Evolutionary conservation across 225 moss, liverwort and hornwort species (phyloP).

Genomic region (Bryoerythrophyllum caledonicum): DNA sequence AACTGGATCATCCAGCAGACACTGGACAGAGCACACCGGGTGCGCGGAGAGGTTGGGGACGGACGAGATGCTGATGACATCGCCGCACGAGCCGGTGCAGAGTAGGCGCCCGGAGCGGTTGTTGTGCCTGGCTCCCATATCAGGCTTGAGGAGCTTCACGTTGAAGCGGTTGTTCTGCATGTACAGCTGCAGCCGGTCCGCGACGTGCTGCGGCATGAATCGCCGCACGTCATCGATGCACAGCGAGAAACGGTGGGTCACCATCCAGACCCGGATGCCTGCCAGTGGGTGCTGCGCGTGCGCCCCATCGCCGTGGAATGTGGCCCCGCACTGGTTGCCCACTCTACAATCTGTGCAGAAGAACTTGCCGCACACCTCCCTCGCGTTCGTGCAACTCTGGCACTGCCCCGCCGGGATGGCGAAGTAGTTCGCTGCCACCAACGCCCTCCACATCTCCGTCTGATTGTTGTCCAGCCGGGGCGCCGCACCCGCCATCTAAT

Average conservation of each 20-base stretch:
- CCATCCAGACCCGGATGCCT: background rate
- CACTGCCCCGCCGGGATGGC: background rate
- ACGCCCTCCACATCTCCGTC: background rate
- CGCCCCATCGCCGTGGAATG: background rate
- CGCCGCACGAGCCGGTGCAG: background rate
- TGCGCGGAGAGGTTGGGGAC: background rate
- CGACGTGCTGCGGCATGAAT: background rate
- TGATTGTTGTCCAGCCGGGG: background rate
- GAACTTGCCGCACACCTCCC: background rate
- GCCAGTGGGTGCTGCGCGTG: background rate
- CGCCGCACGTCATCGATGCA: background rate
- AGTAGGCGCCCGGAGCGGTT: background rate
- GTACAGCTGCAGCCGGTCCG: background rate
- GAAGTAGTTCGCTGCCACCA: background rate
- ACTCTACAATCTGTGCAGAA: background rate
- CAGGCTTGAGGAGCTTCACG: background rate
- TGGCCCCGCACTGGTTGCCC: background rate
- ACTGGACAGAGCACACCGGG: background rate
- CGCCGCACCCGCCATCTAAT: background rate
- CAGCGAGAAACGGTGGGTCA: background rate
- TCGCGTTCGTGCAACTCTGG: background rate
- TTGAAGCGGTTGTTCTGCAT: accelerated
- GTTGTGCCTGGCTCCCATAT: accelerated
- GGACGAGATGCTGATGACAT: background rate
- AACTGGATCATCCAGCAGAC: background rate